phyloP scores from a whole-genome alignment of 768 basidiomycete species.

The Coprinellus micaceus region DNA sequence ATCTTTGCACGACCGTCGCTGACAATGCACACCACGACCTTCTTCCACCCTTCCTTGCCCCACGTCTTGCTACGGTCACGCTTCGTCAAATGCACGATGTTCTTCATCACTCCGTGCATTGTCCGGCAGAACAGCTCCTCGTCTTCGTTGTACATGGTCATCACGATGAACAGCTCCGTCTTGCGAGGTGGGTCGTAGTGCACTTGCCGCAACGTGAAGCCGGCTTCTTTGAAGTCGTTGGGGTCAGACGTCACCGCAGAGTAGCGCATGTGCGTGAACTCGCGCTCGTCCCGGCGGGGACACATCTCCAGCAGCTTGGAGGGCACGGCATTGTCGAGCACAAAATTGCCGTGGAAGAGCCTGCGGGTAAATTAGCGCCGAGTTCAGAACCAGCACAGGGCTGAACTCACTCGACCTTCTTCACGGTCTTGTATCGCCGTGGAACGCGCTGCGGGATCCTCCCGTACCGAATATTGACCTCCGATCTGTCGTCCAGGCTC shows the following conservation, averaged over 20 bases:
- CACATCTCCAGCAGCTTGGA: conserved; percentile 88
- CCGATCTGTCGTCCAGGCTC: conserved; percentile 25
- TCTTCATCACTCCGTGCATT: conserved; percentile 96
- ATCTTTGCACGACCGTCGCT: conserved; percentile 85
- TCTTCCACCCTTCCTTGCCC: conserved; percentile 98
- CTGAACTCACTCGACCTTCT: conserved; percentile 75
- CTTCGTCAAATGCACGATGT: conserved; percentile 84
- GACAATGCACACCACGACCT: conserved; percentile 91
- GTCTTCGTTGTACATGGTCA: conserved; percentile 98
- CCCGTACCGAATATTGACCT: conserved; percentile 78
- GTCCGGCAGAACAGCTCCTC: conserved; percentile 88
- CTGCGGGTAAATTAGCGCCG: conserved; percentile 25
- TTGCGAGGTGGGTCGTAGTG: conserved; percentile 87
- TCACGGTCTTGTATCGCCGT: conserved; percentile 88
- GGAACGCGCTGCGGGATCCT: conserved; percentile 88
- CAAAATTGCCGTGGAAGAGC: conserved; percentile 90
- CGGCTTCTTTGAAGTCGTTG: conserved; percentile 77
- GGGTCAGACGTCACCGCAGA: conserved; percentile 95
- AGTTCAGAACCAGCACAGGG: not conserved
- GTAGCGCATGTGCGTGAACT: conserved; percentile 96
- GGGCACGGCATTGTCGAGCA: conserved; percentile 86
- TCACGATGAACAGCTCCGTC: conserved; percentile 94
- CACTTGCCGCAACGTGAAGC: conserved; percentile 87
- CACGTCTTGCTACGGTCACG: conserved; percentile 88
- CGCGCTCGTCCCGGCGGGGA: conserved; percentile 70